phyloP scores from a whole-genome alignment of 2,329 filamentous ascomycete species.

The Ophiostoma angusticollis region DNA sequence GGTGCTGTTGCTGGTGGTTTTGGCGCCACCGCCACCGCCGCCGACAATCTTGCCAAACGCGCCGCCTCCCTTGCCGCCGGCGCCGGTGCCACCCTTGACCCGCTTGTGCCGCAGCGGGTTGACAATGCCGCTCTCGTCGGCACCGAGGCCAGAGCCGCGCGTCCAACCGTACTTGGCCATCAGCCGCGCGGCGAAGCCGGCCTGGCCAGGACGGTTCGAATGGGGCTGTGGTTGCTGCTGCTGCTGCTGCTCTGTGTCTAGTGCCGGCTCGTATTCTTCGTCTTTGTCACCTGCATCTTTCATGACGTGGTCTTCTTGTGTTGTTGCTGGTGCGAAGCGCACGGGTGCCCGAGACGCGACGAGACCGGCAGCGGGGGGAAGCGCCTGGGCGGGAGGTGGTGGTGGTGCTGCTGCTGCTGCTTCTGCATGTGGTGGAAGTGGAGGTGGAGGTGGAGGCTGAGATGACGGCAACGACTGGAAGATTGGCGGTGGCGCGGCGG shows the following conservation, averaged over 20 bases:
- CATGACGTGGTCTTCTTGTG: conserved; percentile 22
- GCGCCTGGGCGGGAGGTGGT: conserved; percentile 16
- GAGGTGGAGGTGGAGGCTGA: conserved; percentile 26
- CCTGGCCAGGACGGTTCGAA: conserved; percentile 64
- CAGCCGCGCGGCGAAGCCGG: conserved; percentile 73
- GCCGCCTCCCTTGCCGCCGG: conserved; percentile 51
- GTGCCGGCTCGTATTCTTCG: conserved; percentile 7
- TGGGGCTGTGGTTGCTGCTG: conserved; percentile 17
- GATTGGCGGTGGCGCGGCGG: too few relatives aligned
- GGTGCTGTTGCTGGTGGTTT: conserved; percentile 14
- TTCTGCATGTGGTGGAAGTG: background rate
- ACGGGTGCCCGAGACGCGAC: conserved; percentile 70
- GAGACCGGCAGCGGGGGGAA: too few relatives aligned
- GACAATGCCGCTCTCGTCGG: conserved; percentile 67
- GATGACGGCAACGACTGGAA: too few relatives aligned
- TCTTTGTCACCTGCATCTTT: background rate
- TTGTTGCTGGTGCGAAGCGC: conserved; percentile 42
- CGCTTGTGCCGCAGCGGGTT: conserved; percentile 83
- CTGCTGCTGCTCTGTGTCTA: conserved; percentile 19
- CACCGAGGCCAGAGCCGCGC: conserved; percentile 76
- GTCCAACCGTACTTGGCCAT: conserved; percentile 93
- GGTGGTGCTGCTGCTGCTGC: background rate
- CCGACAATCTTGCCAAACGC: too few relatives aligned
- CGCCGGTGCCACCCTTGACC: conserved; percentile 67
- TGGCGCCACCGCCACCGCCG: conserved; percentile 50